phyloP scores from a whole-genome alignment of 345 rosid genomes.

The Bruguiera gymnorhiza region DNA sequence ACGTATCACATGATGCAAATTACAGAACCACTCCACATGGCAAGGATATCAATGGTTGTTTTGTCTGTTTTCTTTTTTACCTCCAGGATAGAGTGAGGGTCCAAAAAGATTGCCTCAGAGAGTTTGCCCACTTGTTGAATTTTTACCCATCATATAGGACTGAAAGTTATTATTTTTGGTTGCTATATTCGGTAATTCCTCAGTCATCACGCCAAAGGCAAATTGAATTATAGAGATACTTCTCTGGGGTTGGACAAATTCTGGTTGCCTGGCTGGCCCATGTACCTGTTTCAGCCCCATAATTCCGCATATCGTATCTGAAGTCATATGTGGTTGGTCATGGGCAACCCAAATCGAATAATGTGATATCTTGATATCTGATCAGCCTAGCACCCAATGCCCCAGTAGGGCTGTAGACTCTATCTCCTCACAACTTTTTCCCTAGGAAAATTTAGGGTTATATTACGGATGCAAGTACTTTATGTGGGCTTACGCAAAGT shows the following conservation, averaged over 20 bases:
- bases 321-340: conserved; percentile 18
- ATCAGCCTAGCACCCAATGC: no score
- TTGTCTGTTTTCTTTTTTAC: neutral
- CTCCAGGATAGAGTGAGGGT: conserved; percentile 8
- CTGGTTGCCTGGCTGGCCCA: no score
- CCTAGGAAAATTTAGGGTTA: no score
- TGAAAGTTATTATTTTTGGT: conserved; percentile 5
- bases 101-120: conserved; percentile 2
- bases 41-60: conserved; percentile 6
- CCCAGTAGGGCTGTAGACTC: no score
- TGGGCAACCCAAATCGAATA: conserved; percentile 29
- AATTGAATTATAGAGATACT: conserved; percentile 21
- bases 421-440: no score
- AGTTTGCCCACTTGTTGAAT: conserved; percentile 24
- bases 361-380: conserved; percentile 7
- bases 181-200: no score
- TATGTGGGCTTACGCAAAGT: no score
- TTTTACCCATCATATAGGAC: conserved; percentile 8
- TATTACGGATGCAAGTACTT: no score
- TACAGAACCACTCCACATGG: neutral
- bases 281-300: neutral
- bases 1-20: conserved; percentile 8
- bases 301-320: conserved; percentile 19
- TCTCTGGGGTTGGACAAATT: conserved; percentile 17
- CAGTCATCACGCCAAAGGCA: neutral